Evolutionary conservation across 305 asterid genomes (phyloP).

Genomic region (Fraxinus nigra): DNA sequence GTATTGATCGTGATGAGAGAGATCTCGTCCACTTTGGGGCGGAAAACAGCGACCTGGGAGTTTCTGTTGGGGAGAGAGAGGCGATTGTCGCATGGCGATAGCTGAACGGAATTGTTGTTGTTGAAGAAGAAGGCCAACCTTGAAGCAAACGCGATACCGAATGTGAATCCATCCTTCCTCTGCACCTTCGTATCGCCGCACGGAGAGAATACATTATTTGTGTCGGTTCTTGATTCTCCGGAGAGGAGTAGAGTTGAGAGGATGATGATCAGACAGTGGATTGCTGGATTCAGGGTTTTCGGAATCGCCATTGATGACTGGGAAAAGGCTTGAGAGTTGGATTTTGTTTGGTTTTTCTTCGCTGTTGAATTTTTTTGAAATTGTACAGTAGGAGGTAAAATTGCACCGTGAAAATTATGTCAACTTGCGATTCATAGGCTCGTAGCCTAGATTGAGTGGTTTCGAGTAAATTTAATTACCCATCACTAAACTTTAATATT

Average conservation of each 20-base stretch:
- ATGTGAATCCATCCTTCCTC: conserved; percentile 78
- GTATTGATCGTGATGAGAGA: conserved; percentile 83
- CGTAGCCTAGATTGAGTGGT: too few species aligned
- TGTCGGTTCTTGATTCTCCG: conserved; percentile 55
- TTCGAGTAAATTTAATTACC: too few species aligned
- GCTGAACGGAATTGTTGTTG: conserved; percentile 39
- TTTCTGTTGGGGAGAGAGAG: conserved; percentile 49
- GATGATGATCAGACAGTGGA: conserved; percentile 16
- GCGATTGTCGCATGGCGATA: conserved; percentile 86
- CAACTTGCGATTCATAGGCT: too few species aligned
- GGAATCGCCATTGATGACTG: conserved; percentile 45
- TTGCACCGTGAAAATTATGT: too few species aligned
- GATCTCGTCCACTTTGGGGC: conserved; percentile 96
- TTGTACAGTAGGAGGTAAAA: not conserved
- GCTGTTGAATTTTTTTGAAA: not conserved
- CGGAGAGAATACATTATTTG: conserved; percentile 66
- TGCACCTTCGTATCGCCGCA: conserved; percentile 76
- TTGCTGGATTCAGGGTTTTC: conserved; percentile 17
- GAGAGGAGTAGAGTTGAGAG: conserved; percentile 19
- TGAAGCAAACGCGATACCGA: conserved; percentile 70
- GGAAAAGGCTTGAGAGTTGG: not conserved
- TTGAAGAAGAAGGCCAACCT: conserved; percentile 44
- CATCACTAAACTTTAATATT: too few species aligned
- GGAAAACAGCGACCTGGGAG: conserved; percentile 82
- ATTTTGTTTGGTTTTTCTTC: not conserved